These are phyloP conservation scores for Vigna mungo DNA, from an alignment of 306 rosid genomes.

Conservation along the genomic window DNA sequence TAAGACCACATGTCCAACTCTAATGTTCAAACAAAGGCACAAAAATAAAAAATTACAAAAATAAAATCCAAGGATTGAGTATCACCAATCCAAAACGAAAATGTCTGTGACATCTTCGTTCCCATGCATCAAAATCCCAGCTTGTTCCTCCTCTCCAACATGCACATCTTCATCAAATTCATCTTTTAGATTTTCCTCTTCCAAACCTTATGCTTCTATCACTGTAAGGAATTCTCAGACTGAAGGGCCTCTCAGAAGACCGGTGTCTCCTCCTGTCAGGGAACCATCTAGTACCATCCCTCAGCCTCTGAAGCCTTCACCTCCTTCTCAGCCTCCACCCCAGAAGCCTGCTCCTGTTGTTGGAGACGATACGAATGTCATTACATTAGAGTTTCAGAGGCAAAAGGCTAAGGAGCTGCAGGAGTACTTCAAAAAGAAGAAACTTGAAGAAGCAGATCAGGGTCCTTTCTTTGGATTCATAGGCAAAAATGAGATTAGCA, in stretches of 20 bases:
- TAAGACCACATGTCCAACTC: conserved; percentile 50
- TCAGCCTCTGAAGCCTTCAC: conserved; percentile 64
- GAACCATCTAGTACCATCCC: conserved; percentile 67
- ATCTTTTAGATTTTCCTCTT: conserved; percentile 52
- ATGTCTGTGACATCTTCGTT: conserved; percentile 85
- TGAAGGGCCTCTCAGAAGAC: conserved; percentile 96
- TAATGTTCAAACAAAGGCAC: conserved; percentile 33
- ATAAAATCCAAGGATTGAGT: background rate
- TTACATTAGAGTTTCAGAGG: conserved; percentile 94
- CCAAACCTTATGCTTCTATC: conserved; percentile 52
- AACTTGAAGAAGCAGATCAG: conserved; percentile 78
- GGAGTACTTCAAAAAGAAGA: conserved; percentile 90
- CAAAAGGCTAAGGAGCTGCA: conserved; percentile 95
- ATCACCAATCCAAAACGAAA: conserved; percentile 38
- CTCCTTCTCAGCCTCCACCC: conserved; percentile 62
- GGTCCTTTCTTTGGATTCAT: conserved; percentile 90
- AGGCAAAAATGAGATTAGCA: conserved; percentile 83
- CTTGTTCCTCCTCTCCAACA: conserved; percentile 57
- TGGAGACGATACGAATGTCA: conserved; percentile 57
- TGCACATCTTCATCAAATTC: conserved; percentile 55
- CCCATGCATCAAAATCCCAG: conserved; percentile 73
- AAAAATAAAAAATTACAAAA: conserved; percentile 11
- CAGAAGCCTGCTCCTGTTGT: conserved; percentile 38
- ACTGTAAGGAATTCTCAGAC: conserved; percentile 73
- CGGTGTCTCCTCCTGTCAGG: conserved; percentile 74